These are phyloP conservation scores for Scedosporium boydii DNA, from an alignment of 2,329 filamentous ascomycete genomes.

Conservation along the genomic window DNA sequence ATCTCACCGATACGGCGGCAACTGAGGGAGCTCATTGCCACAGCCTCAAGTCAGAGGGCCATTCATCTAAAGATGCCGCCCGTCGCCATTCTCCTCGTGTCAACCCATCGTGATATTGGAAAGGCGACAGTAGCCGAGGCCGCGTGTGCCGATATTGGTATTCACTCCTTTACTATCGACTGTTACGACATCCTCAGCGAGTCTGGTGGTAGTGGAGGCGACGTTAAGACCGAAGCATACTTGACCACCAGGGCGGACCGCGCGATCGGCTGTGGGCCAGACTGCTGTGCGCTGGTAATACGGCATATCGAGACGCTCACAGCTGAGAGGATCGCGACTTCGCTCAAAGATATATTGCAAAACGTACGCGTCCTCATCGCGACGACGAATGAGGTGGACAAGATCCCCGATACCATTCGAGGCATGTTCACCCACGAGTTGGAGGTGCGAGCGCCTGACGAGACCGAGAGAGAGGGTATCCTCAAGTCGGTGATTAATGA, in stretches of 20 bases:
- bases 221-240: slow-evolving; percentile 90
- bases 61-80: slow-evolving; percentile 82
- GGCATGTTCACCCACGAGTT: slow-evolving; percentile 93
- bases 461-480: slow-evolving; percentile 83
- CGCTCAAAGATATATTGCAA: slow-evolving; percentile 74
- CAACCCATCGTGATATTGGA: slow-evolving; percentile 86
- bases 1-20: slow-evolving; percentile 56
- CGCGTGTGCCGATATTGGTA: slow-evolving; percentile 78
- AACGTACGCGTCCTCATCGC: slow-evolving; percentile 77
- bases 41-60: slow-evolving; percentile 79
- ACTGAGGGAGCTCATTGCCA: slow-evolving; percentile 74
- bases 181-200: slow-evolving; percentile 94
- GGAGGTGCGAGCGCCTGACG: slow-evolving; percentile 86
- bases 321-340: slow-evolving; percentile 79
- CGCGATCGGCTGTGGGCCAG: slow-evolving; percentile 77
- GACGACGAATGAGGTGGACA: slow-evolving; percentile 91
- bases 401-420: slow-evolving; percentile 81
- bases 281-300: slow-evolving; percentile 76
- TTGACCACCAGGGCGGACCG: slow-evolving; percentile 80
- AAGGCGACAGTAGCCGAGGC: slow-evolving; percentile 70
- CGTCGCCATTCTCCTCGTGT: slow-evolving; percentile 77
- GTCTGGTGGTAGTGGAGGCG: slow-evolving; percentile 67
- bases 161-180: slow-evolving; percentile 83
- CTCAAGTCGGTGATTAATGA: slow-evolving; percentile 69
- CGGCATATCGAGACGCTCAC: slow-evolving; percentile 85